A percentile compares a stretch with the other conserved stretches of the same genome.
Conservation (phyloP, 2,329 filamentous ascomycete species). For the Lachnellula cervina region DNA sequence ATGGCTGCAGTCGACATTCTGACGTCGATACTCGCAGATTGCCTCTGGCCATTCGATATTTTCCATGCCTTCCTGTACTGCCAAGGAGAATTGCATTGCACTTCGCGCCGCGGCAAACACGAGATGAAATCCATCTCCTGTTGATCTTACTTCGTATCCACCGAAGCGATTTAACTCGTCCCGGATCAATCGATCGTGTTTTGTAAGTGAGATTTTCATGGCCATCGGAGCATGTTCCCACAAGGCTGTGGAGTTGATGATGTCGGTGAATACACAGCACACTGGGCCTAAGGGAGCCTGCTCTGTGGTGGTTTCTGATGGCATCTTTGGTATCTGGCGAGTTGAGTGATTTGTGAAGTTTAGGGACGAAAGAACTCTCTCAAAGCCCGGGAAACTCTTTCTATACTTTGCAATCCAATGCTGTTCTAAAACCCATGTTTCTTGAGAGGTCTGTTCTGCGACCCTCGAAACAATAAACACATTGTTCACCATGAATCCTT, state of each 20-base stretch:
- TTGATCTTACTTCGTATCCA: slow-evolving; percentile 10
- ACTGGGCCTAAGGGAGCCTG: background rate
- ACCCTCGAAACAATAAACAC: background rate
- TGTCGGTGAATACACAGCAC: slow-evolving; percentile 10
- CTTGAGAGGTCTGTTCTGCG: too few relatives aligned
- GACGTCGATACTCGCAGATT: background rate
- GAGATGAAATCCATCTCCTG: slow-evolving; percentile 10
- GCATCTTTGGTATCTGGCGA: background rate
- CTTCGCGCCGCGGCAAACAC: background rate
- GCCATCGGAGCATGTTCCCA: background rate
- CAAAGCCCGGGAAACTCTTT: too few relatives aligned
- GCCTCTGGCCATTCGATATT: background rate
- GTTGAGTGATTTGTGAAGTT: background rate
- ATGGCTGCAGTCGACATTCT: background rate
- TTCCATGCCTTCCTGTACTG: background rate
- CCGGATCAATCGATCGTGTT: slow-evolving; percentile 7
- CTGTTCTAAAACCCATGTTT: too few relatives aligned
- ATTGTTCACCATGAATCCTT: background rate
- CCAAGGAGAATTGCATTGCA: slow-evolving; percentile 3
- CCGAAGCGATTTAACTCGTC: background rate
- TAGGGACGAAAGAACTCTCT: too few relatives aligned
- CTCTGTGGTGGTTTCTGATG: background rate
- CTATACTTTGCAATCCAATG: too few relatives aligned
- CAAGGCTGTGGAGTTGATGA: slow-evolving; percentile 8
- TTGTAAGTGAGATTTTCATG: background rate